phyloP scores from a whole-genome alignment of 2,329 filamentous ascomycete genomes.

The Fusarium anguioides region DNA sequence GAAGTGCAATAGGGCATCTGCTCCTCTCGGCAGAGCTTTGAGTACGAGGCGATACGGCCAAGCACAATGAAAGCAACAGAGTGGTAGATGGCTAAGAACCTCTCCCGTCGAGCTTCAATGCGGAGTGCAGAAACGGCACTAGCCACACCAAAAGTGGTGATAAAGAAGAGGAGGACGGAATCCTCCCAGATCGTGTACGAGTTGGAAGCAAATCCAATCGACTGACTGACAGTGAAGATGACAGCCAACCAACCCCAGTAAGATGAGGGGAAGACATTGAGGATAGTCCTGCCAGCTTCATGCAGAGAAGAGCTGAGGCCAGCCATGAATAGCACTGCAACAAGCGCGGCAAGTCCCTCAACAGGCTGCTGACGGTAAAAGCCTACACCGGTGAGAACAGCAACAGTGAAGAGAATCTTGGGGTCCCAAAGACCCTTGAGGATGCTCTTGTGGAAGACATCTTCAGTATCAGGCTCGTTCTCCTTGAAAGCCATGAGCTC shows the following conservation, averaged over 20 bases:
- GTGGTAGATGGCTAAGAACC: slow-evolving; percentile 83
- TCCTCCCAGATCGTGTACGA: slow-evolving; percentile 99
- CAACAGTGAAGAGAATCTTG: slow-evolving; percentile 49
- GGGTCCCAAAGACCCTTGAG: slow-evolving; percentile 52
- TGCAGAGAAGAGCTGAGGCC: slow-evolving; percentile 59
- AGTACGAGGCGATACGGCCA: slow-evolving; percentile 83
- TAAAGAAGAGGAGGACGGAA: slow-evolving; percentile 90
- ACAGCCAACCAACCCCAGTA: slow-evolving; percentile 91
- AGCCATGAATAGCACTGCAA: slow-evolving; percentile 50
- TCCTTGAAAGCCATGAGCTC: slow-evolving; percentile 58
- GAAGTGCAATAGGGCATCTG: slow-evolving; percentile 98
- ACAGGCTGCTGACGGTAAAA: slow-evolving; percentile 49
- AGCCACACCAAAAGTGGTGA: slow-evolving; percentile 86
- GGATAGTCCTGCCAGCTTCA: slow-evolving; percentile 56
- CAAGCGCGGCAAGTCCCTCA: slow-evolving; percentile 55
- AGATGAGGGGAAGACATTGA: slow-evolving; percentile 73
- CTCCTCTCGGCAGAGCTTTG: slow-evolving; percentile 94
- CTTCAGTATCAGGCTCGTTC: slow-evolving; percentile 55
- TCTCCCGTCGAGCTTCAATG: slow-evolving; percentile 73
- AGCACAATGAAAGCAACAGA: slow-evolving; percentile 85
- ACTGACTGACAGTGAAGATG: slow-evolving; percentile 85
- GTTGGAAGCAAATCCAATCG: slow-evolving; percentile 95
- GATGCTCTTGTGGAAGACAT: slow-evolving; percentile 49
- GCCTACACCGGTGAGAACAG: slow-evolving; percentile 45
- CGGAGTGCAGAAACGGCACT: slow-evolving; percentile 80